Conservation (phyloP, 2,329 filamentous ascomycete species). For the Niveomyces coronatus region DNA sequence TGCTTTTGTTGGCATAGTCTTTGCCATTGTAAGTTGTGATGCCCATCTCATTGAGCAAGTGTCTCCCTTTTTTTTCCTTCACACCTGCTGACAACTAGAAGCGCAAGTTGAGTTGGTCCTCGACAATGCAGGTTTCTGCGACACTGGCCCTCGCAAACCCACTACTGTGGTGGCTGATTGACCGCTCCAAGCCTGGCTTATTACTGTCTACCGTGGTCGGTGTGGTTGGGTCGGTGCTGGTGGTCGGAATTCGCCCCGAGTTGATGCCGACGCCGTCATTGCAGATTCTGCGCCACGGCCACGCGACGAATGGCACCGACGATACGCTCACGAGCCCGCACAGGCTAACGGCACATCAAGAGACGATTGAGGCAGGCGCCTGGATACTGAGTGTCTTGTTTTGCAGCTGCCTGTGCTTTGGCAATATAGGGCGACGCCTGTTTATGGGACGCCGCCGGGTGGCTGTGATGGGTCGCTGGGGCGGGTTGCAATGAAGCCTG, state of each 20-base stretch:
- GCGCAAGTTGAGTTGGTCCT: conserved; percentile 88
- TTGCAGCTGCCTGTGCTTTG: conserved; percentile 91
- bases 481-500: conserved; percentile 25
- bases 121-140: conserved; percentile 83
- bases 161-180: conserved; percentile 90
- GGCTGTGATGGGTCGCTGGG: conserved; percentile 35
- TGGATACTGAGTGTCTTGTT: conserved; percentile 94
- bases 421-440: conserved; percentile 80
- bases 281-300: conserved; percentile 18
- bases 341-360: conserved; percentile 44
- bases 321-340: conserved; percentile 30
- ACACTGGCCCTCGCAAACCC: conserved; percentile 88
- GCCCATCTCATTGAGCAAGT: background rate
- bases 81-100: conserved; percentile 23
- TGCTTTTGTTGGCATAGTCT: conserved; percentile 51
- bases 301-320: conserved; percentile 10
- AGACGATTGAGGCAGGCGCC: conserved; percentile 61
- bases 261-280: conserved; percentile 61
- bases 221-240: conserved; percentile 58
- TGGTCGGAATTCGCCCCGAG: conserved; percentile 67
- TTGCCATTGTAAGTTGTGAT: conserved; percentile 59
- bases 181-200: conserved; percentile 78
- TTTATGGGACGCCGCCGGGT: conserved; percentile 43
- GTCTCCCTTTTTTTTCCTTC: background rate
- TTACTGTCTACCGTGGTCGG: conserved; percentile 67